Evolutionary conservation across 2,329 filamentous ascomycete species (phyloP), one percentile per base, ranked within the genome.

Genomic region (Nigrospora oryzae): DNA sequence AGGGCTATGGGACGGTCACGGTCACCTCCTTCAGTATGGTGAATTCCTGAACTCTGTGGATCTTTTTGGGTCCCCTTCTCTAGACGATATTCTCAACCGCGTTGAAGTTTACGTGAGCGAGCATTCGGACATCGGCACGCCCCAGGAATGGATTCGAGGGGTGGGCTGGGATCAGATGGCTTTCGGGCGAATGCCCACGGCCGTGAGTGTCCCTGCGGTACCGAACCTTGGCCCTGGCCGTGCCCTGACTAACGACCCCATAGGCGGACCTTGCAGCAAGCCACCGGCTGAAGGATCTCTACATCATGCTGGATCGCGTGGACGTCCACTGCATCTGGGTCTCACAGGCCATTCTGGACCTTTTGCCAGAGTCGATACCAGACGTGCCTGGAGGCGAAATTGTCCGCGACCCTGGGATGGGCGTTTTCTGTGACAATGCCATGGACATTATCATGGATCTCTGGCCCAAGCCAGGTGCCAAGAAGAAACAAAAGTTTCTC

Each of bases 351-450:
- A 77, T 86, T 2, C 68, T 86, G 3, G 63, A 73, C 40, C 68
- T 86, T 2, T 70, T 87, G 6, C 75, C 81, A 0, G 53, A 64
- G 1, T 68, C 74, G 10, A 50, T 75, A 23, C 65, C 71, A 2
- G 70, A 75, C 45, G 58, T 81, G 2, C 78, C 80, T 1, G 83
- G 82, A 11, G 83, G 83, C 2, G 79, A 84, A 47, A 73, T 85
- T 11, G 60, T 83, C 13, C 69, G 73, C 30, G 64, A 77, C 4
- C 81, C 82, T 0, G 79, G 79, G 0, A 69, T 74, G 54, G 83
- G 83, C 36, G 81, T 86, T 11, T 86, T 86, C 53, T 87, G 83
- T 56, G 83, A 87, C 60, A 86, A 86, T 55, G 82, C 83, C 19
- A 84, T 86, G 74, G 77, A 82, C 37, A 60, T 82, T 42, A 70